Evolutionary conservation across 345 rosid species (phyloP).

Genomic region (Carallia brachiata): DNA sequence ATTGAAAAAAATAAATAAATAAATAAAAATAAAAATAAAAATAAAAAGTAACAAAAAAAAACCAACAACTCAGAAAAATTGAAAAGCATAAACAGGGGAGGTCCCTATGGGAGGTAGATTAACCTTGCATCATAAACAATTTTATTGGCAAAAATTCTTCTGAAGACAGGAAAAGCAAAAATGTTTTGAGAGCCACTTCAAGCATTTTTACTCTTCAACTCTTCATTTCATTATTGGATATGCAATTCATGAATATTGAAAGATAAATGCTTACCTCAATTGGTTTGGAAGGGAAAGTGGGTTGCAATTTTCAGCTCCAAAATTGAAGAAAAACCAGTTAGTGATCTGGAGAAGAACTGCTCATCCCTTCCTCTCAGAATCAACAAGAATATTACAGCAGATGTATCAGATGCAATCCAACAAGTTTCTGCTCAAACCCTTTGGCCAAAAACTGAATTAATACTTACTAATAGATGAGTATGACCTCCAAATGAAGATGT

Average conservation of each 20-base stretch:
- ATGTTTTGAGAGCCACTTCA: too few relatives aligned
- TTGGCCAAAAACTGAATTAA: slow-evolving; percentile 8
- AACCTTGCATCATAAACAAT: background rate
- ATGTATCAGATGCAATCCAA: slow-evolving; percentile 13
- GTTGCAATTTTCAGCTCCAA: slow-evolving; percentile 1
- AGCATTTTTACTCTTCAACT: too few relatives aligned
- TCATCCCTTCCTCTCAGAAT: slow-evolving; percentile 1
- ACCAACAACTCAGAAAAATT: too few relatives aligned
- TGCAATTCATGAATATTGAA: too few relatives aligned
- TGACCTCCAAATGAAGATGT: slow-evolving; percentile 31
- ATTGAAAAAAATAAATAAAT: background rate
- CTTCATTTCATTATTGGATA: too few relatives aligned
- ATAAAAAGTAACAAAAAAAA: background rate
- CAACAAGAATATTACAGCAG: background rate
- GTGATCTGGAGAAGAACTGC: background rate
- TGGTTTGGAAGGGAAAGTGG: background rate
- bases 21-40: background rate
- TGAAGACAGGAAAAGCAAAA: too few relatives aligned
- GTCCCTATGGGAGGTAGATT: too few relatives aligned
- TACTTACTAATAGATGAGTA: slow-evolving; percentile 17
- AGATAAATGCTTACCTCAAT: background rate
- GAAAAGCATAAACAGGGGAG: too few relatives aligned
- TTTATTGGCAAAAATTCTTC: background rate
- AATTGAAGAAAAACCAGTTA: background rate
- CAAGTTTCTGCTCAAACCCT: slow-evolving; percentile 20